These are phyloP conservation scores for Populus trichocarpa DNA, from an alignment of 441 rosid species.

Conservation along the genomic window DNA sequence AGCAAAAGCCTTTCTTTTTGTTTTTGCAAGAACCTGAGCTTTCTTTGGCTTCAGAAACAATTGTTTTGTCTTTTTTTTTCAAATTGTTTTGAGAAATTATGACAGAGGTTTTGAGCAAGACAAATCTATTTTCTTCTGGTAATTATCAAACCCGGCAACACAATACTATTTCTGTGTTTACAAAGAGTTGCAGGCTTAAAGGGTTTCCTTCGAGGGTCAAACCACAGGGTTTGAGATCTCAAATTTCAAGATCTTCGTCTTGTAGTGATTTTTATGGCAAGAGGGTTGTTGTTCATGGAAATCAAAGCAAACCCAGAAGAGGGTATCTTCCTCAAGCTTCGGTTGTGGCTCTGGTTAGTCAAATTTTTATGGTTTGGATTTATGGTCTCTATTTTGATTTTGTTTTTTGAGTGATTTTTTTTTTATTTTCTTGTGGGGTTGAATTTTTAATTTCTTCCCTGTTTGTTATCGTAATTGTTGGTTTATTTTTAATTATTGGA, in stretches of 20 bases:
- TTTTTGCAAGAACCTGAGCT: background rate
- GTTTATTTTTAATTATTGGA: conserved; percentile 47
- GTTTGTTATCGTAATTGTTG: conserved; percentile 26
- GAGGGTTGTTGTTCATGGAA: conserved; percentile 29
- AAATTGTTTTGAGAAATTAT: conserved; percentile 21
- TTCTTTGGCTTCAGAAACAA: background rate
- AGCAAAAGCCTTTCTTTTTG: background rate
- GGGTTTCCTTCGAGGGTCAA: conserved; percentile 32
- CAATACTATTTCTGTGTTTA: conserved; percentile 14
- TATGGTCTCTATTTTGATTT: background rate
- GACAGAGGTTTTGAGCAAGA: conserved; percentile 50
- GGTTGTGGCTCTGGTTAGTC: conserved; percentile 47
- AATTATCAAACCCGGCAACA: conserved; percentile 19
- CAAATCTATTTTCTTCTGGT: conserved; percentile 30
- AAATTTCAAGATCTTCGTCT: conserved; percentile 7
- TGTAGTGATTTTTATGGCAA: conserved; percentile 40
- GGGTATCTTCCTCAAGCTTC: conserved; percentile 17
- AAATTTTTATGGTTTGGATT: conserved; percentile 6
- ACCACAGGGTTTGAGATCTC: conserved; percentile 30
- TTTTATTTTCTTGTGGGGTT: background rate
- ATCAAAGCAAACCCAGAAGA: conserved; percentile 21
- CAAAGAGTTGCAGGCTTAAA: conserved; percentile 32
- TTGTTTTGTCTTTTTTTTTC: background rate
- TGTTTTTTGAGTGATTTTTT: background rate
- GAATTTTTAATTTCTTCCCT: background rate